Evolutionary conservation across 78 protist genomes (phyloP), one percentile per base, ranked within the genome.

Genomic region (Paratrimastix pyriformis): DNA sequence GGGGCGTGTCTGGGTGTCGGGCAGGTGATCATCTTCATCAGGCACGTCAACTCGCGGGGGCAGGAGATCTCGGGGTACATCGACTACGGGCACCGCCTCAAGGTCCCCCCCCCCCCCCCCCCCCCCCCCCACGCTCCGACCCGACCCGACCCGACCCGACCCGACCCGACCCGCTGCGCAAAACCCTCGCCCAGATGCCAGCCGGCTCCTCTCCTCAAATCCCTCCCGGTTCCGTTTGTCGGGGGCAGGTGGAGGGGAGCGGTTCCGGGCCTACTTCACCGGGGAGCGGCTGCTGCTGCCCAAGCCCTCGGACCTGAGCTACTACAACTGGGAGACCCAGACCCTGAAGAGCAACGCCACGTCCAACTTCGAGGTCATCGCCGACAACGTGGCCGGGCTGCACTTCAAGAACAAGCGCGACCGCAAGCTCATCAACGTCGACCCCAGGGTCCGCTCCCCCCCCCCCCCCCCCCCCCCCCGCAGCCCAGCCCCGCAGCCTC

Each of bases 321-420:
- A 66, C 78, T 92, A 87, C 87, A 92, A 92, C 88, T 92, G 93
- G 93, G 88, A 84, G 74, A 92, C 93, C 24, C 88, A 85, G 39
- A 72, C 81, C 30, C n/a, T 72, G 33, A 46, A 74, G 8, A 71
- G 81, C n/a, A 80, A 80, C 65, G 7, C 59, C 39, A 62, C 85
- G 3, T 42, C 86, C 2, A 86, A 83, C 73, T 86, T 84, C 65
- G 81, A 84, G 75, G 93, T 89, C 29, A 72, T 87, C 33, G 83
- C 91, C 0, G 91, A 88, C 68, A 80, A 70, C 60, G 90, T 79
- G 58, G 57, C 62, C 1, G 93, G 96, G 21, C 80, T 92, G 18
- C 72, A 82, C 40, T 89, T 92, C 77, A 92, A 92, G 81, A 88
- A 87, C 84, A 89, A 89, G 80, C 76, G 92, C 9, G 96, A 92